Conservation (phyloP, 352 stramenopile genomes). For the Peronospora tabacina region DNA sequence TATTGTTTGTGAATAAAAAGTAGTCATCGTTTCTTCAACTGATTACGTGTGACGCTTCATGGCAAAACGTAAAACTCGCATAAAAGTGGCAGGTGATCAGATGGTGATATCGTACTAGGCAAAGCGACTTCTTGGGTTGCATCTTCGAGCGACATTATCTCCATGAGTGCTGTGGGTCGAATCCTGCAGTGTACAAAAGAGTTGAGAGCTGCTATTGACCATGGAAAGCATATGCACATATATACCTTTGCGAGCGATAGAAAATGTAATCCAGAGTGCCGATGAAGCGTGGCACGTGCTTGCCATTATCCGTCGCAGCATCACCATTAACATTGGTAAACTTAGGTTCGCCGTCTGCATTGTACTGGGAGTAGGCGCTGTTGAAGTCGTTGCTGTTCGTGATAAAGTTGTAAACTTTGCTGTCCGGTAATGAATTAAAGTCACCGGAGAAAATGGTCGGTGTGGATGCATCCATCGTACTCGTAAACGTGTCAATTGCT, state of each 20-base stretch:
- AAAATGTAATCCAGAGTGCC: slow-evolving; percentile 83
- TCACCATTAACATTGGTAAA: slow-evolving; percentile 77
- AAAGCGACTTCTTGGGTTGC: slow-evolving; percentile 54
- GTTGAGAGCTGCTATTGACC: slow-evolving; percentile 3
- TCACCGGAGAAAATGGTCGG: slow-evolving; percentile 62
- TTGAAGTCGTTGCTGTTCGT: slow-evolving; percentile 29
- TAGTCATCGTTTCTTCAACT: slow-evolving; percentile 17
- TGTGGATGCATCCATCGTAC: slow-evolving; percentile 8
- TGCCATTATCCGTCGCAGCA: slow-evolving; percentile 21
- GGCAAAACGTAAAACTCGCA: slow-evolving; percentile 46
- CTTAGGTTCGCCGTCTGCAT: slow-evolving; percentile 34
- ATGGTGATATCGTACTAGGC: slow-evolving; percentile 59
- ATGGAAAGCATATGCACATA: slow-evolving; percentile 5
- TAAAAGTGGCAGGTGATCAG: slow-evolving; percentile 67
- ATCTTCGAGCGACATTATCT: slow-evolving; percentile 59
- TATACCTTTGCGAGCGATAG: slow-evolving; percentile 50
- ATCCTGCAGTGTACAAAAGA: slow-evolving; percentile 18
- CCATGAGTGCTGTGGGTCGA: slow-evolving; percentile 43
- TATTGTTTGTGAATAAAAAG: slow-evolving; percentile 16
- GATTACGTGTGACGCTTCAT: not conserved
- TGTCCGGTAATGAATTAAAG: slow-evolving; percentile 79
- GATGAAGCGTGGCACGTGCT: slow-evolving; percentile 50
- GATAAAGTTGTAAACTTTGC: slow-evolving; percentile 62
- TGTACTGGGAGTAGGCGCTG: slow-evolving; percentile 58
- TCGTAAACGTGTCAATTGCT: slow-evolving; percentile 34